phyloP scores from a whole-genome alignment of 225 moss, liverwort and hornwort genomes.

The Polytrichum commune region DNA sequence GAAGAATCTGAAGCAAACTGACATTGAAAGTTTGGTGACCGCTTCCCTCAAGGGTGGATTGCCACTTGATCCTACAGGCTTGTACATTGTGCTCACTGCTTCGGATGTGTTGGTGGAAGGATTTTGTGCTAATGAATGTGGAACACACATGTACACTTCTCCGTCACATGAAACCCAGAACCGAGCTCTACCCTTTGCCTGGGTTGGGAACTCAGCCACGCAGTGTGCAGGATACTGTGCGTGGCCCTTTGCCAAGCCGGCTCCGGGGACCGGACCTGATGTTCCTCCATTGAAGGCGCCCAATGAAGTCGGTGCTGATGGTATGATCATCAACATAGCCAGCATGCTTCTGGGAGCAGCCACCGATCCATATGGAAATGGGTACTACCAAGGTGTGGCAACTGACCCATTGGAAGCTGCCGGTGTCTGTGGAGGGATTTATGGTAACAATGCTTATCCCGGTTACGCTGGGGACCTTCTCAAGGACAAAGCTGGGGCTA shows the following conservation, averaged over 20 bases:
- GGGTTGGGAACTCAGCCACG: conserved; percentile 39
- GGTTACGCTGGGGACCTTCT: conserved; percentile 41
- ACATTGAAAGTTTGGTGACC: conserved; percentile 24
- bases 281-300: conserved; percentile 36
- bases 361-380: conserved; percentile 39
- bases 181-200: conserved; percentile 27
- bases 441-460: conserved; percentile 24
- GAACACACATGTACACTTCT: conserved; percentile 24
- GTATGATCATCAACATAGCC: conserved; percentile 50
- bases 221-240: conserved; percentile 53
- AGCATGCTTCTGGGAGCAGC: conserved; percentile 31
- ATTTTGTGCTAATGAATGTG: conserved; percentile 48
- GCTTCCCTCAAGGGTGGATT: conserved; percentile 26
- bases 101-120: conserved; percentile 41
- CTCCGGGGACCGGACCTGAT: conserved; percentile 28
- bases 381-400: conserved; percentile 35
- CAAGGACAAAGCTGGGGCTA: conserved; percentile 33
- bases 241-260: conserved; percentile 44
- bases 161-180: conserved; percentile 12
- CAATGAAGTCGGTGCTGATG: conserved; percentile 43
- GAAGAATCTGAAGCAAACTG: conserved; percentile 19
- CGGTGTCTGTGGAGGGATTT: conserved; percentile 35
- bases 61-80: conserved; percentile 17
- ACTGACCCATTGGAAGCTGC: conserved; percentile 33
- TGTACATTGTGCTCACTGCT: conserved; percentile 44